These are phyloP conservation scores for Aegilops speltoides DNA, from an alignment of 176 grass and related monocot species.

Conservation along the genomic window DNA sequence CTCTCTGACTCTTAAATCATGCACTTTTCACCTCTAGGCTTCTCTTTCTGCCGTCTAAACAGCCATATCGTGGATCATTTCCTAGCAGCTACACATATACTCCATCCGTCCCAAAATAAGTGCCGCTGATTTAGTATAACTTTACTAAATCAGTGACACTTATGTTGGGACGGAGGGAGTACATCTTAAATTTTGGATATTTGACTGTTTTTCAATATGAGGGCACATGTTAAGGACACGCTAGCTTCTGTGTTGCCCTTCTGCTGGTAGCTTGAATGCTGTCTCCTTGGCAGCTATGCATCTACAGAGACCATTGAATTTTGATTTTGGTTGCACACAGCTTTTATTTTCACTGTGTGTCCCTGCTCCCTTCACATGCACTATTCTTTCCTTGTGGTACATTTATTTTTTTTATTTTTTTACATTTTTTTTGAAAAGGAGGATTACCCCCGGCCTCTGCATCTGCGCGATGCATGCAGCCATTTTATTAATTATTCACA, in stretches of 20 bases:
- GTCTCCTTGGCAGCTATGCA: background rate
- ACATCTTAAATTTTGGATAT: background rate
- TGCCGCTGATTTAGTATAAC: too few species aligned
- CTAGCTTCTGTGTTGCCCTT: conserved; percentile 7
- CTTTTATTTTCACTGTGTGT: background rate
- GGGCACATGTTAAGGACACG: background rate
- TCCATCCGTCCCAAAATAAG: too few species aligned
- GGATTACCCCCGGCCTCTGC: too few species aligned
- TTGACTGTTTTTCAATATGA: background rate
- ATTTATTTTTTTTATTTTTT: background rate
- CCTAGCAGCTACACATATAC: background rate
- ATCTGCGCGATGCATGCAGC: too few species aligned
- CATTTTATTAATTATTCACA: too few species aligned
- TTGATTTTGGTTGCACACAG: background rate
- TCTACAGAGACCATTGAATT: conserved; percentile 9
- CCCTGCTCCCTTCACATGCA: background rate
- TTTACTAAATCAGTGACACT: too few species aligned
- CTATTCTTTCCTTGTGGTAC: background rate
- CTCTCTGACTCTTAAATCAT: background rate
- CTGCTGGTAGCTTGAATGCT: background rate
- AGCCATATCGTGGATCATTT: background rate
- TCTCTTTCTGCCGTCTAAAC: background rate
- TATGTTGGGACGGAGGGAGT: too few species aligned
- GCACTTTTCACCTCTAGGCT: background rate
- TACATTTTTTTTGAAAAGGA: too few species aligned